These are phyloP conservation scores for Colletotrichum liaoningense DNA, from an alignment of 2,329 filamentous ascomycete species.

Conservation along the genomic window DNA sequence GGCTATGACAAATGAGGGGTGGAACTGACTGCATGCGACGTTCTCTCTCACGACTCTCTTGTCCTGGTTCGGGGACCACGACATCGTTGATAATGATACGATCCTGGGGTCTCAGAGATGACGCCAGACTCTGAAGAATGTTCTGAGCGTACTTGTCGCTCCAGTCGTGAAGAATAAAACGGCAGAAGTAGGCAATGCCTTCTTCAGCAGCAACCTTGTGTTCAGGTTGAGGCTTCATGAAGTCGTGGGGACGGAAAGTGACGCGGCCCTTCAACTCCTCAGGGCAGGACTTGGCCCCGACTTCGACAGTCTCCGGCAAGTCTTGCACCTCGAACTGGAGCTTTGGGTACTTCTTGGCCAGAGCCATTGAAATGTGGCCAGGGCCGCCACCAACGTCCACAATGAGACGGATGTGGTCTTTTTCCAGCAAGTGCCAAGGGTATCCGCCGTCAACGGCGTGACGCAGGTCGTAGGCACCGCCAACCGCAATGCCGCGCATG, in stretches of 20 bases:
- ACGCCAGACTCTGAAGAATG: constrained; percentile 43
- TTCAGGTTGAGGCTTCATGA: constrained; percentile 40
- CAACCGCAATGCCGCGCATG: constrained; percentile 14
- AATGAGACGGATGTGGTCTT: constrained; percentile 34
- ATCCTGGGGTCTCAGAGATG: background rate
- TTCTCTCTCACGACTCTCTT: constrained; percentile 1
- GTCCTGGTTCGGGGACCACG: constrained; percentile 1
- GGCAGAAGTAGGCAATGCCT: constrained; percentile 53
- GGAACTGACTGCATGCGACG: constrained; percentile 7
- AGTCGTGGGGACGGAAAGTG: constrained; percentile 39
- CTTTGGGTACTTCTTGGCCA: constrained; percentile 44
- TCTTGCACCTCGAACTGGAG: constrained; percentile 48
- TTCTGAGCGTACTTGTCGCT: constrained; percentile 48
- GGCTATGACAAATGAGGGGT: background rate
- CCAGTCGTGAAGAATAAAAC: constrained; percentile 64
- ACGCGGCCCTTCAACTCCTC: constrained; percentile 33
- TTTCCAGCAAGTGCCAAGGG: constrained; percentile 7
- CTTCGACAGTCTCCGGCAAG: constrained; percentile 36
- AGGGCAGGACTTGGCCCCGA: constrained; percentile 22
- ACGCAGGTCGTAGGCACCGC: background rate
- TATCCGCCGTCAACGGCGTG: constrained; percentile 8
- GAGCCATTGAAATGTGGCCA: constrained; percentile 43
- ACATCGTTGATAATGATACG: constrained; percentile 16
- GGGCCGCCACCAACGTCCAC: constrained; percentile 51
- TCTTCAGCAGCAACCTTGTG: constrained; percentile 40